A percentile compares a stretch with the other conserved stretches of the same genome.
phyloP scores from a whole-genome alignment of 345 rosid genomes.

The Durio zibethinus region DNA sequence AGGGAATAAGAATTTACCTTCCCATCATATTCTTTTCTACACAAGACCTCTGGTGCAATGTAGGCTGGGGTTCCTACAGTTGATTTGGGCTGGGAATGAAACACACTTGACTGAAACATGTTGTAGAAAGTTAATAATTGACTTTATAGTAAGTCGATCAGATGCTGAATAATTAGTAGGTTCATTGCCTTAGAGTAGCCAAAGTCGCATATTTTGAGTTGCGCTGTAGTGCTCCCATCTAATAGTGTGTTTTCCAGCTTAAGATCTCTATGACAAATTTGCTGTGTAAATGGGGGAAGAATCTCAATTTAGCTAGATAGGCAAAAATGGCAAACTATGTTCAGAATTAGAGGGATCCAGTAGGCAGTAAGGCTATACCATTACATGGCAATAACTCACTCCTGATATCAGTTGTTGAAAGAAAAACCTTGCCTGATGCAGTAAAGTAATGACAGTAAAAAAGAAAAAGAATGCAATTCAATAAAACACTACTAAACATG shows the following conservation, averaged over 20 bases:
- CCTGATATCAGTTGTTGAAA: conserved; percentile 92
- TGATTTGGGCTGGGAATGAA: conserved; percentile 94
- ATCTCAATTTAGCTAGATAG: not conserved
- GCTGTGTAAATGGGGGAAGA: conserved; percentile 29
- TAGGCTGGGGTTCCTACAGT: conserved; percentile 97
- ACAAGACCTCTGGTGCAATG: conserved; percentile 81
- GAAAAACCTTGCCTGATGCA: conserved; percentile 71
- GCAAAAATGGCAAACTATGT: not conserved
- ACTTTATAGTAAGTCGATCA: not conserved
- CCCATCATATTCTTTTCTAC: conserved; percentile 75
- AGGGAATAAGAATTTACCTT: conserved; percentile 41
- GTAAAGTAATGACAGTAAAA: not conserved
- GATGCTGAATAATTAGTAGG: not conserved
- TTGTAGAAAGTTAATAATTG: not conserved
- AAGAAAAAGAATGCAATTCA: not conserved
- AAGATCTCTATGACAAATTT: conserved; percentile 91
- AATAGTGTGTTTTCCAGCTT: conserved; percentile 87
- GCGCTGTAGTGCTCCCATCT: conserved; percentile 71
- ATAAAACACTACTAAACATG: not conserved
- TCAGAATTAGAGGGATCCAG: not conserved
- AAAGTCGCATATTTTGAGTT: conserved; percentile 86
- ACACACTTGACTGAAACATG: conserved; percentile 56
- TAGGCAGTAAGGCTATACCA: conserved; percentile 38
- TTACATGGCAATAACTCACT: conserved; percentile 84
- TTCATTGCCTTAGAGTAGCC: conserved; percentile 73